phyloP scores from a whole-genome alignment of 768 basidiomycete genomes.

The Antrodiella citrinella region DNA sequence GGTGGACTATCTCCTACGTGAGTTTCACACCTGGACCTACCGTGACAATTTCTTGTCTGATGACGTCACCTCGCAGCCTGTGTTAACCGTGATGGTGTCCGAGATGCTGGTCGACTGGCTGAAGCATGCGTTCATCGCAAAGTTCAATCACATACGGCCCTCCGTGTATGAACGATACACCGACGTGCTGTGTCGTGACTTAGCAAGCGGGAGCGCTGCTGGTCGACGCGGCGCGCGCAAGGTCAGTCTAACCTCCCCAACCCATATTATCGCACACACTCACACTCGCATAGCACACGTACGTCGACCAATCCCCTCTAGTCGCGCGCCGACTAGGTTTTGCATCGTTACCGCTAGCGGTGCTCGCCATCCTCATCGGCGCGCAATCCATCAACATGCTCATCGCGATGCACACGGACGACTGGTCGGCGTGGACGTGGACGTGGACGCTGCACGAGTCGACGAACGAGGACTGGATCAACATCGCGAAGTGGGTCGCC shows the following conservation, averaged over 20 bases:
- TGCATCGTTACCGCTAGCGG: slow-evolving; percentile 85
- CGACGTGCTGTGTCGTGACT: slow-evolving; percentile 91
- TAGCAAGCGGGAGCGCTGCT: slow-evolving; percentile 70
- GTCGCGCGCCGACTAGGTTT: slow-evolving; percentile 93
- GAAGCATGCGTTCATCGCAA: slow-evolving; percentile 98
- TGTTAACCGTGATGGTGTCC: slow-evolving; percentile 81
- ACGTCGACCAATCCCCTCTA: slow-evolving; percentile 92
- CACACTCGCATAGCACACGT: slow-evolving; percentile 53
- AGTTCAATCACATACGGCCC: slow-evolving; percentile 97
- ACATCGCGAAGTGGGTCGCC: slow-evolving; percentile 56
- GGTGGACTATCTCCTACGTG: slow-evolving; percentile 89
- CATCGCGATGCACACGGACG: slow-evolving; percentile 32
- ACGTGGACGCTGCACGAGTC: slow-evolving; percentile 17
- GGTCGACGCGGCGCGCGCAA: slow-evolving; percentile 69
- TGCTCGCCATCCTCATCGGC: slow-evolving; percentile 69
- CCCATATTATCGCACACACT: neutral
- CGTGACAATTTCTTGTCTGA: no score
- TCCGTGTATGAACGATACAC: slow-evolving; percentile 92
- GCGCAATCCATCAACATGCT: slow-evolving; percentile 61
- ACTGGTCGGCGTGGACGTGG: slow-evolving; percentile 36
- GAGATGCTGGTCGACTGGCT: slow-evolving; percentile 98
- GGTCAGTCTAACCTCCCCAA: slow-evolving; percentile 32
- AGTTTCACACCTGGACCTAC: slow-evolving; percentile 26
- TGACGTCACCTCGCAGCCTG: slow-evolving; percentile 56
- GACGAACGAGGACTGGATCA: slow-evolving; percentile 39